These are phyloP conservation scores for Boletus sensibilis DNA, from an alignment of 768 basidiomycete genomes.

Conservation along the genomic window DNA sequence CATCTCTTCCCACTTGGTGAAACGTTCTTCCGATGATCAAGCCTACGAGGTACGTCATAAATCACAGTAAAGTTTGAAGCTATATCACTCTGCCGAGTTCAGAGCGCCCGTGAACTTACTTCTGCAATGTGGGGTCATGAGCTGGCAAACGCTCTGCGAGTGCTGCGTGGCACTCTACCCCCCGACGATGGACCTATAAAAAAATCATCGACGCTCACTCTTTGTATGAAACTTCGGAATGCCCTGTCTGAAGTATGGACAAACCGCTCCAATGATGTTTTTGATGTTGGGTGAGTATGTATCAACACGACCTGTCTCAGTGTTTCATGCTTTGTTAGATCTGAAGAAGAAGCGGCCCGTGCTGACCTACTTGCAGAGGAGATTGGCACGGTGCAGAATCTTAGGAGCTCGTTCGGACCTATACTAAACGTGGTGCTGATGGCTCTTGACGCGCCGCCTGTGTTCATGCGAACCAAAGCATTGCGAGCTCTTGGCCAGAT, in stretches of 20 bases:
- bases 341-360: conserved; percentile 66
- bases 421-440: conserved; percentile 77
- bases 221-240: conserved; percentile 57
- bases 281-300: conserved; percentile 69
- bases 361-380: conserved; percentile 72
- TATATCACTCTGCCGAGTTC: conserved; percentile 1
- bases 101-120: conserved; percentile 81
- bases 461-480: conserved; percentile 94
- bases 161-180: conserved; percentile 51
- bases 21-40: conserved; percentile 74
- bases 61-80: background rate
- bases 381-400: conserved; percentile 71
- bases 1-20: conserved; percentile 64
- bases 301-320: background rate
- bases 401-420: conserved; percentile 79
- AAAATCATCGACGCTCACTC: conserved; percentile 23
- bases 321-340: conserved; percentile 38
- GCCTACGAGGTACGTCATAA: conserved; percentile 64
- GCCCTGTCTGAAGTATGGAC: conserved; percentile 77
- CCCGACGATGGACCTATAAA: conserved; percentile 33
- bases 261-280: conserved; percentile 66
- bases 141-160: conserved; percentile 65
- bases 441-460: conserved; percentile 80
- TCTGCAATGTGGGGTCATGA: conserved; percentile 83
- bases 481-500: conserved; percentile 87